A percentile compares a stretch with the other conserved stretches of the same genome.
Conservation (phyloP, 352 stramenopile species). For the Phytophthora vignae region DNA sequence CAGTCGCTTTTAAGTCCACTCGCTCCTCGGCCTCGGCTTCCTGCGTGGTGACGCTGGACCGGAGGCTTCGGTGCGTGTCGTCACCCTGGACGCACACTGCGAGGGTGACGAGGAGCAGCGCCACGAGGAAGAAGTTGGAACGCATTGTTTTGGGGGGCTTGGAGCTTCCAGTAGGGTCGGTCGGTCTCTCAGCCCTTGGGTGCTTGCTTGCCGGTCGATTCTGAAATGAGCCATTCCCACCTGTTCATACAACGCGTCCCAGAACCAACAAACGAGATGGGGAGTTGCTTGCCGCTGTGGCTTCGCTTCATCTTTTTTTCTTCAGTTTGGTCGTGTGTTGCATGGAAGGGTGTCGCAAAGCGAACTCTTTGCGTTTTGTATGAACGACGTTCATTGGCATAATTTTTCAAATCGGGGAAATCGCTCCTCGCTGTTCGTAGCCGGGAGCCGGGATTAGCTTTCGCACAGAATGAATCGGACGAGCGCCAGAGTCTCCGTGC, state of each 20-base stretch:
- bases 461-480: conserved; percentile 5
- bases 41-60: conserved; percentile 5
- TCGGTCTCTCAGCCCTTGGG: neutral
- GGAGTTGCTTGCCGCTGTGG: neutral
- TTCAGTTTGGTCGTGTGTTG: conserved; percentile 1
- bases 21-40: neutral
- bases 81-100: conserved; percentile 3
- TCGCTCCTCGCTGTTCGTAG: conserved; percentile 3
- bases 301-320: neutral
- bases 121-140: conserved; percentile 10
- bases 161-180: neutral
- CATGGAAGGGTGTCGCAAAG: neutral
- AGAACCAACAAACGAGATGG: conserved; percentile 1
- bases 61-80: conserved; percentile 15
- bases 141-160: conserved; percentile 12
- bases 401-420: conserved; percentile 5
- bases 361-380: neutral
- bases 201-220: neutral
- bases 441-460: conserved; percentile 1
- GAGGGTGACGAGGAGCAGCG: conserved; percentile 13
- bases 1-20: neutral
- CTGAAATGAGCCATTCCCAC: conserved; percentile 2
- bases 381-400: neutral
- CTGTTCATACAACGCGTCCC: conserved; percentile 3
- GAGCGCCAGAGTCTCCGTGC: neutral